Conservation (phyloP, 306 rosid species). For the Hippophae gyantsensis region DNA sequence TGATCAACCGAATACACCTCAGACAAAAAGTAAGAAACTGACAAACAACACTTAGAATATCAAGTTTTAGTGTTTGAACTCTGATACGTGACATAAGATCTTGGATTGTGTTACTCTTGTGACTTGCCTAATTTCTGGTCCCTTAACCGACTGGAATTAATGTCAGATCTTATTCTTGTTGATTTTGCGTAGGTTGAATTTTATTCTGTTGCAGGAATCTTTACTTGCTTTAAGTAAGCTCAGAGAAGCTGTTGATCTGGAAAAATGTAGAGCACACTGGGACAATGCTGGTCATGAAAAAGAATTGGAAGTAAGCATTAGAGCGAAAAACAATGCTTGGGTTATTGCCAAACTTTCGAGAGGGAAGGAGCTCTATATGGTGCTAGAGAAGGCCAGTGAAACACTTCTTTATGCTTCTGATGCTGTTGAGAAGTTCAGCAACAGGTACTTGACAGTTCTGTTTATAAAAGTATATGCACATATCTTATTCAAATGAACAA, state of each 20-base stretch:
- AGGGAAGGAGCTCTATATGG: conserved; percentile 93
- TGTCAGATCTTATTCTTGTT: neutral
- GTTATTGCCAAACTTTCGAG: conserved; percentile 69
- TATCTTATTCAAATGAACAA: no score
- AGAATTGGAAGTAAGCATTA: conserved; percentile 74
- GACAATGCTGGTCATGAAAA: conserved; percentile 43
- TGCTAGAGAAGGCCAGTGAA: conserved; percentile 87
- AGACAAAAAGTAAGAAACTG: no score
- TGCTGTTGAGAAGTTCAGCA: conserved; percentile 92
- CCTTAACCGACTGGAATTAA: neutral
- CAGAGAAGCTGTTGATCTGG: conserved; percentile 85
- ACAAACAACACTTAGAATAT: no score
- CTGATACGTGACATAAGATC: no score
- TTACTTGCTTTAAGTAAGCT: conserved; percentile 77
- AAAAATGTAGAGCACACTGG: conserved; percentile 52
- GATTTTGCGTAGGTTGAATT: conserved; percentile 10
- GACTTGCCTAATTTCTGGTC: no score
- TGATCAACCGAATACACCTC: no score
- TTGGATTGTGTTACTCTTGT: no score
- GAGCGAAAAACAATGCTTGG: conserved; percentile 95
- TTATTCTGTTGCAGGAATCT: conserved; percentile 54
- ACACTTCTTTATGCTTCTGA: conserved; percentile 88
- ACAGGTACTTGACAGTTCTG: conserved; percentile 40
- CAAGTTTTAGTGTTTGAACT: no score
- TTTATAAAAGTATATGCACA: neutral